Evolutionary conservation across 768 basidiomycete genomes (phyloP).

Genomic region (Termitomyces heimii): DNA sequence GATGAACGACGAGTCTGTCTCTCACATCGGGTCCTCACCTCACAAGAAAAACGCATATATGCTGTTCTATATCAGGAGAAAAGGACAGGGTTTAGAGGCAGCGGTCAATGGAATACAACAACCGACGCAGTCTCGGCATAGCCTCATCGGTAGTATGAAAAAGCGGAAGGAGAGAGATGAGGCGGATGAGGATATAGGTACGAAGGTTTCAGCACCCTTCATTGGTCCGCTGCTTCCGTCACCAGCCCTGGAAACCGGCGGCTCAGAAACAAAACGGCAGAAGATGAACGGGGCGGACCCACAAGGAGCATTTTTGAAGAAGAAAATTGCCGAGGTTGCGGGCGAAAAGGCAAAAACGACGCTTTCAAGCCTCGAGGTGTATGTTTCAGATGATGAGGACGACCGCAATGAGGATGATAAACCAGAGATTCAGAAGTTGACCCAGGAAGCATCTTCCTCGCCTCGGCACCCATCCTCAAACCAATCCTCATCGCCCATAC

Average conservation of each 20-base stretch:
- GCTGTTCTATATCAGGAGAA: slow-evolving; percentile 83
- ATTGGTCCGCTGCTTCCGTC: slow-evolving; percentile 67
- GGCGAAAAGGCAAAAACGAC: slow-evolving; percentile 21
- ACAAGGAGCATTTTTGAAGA: slow-evolving; percentile 45
- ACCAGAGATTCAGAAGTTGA: slow-evolving; percentile 13
- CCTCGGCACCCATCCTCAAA: slow-evolving; percentile 19
- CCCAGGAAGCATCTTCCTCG: slow-evolving; percentile 6
- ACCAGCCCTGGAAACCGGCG: slow-evolving; percentile 19
- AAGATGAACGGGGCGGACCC: slow-evolving; percentile 33
- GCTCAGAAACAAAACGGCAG: slow-evolving; percentile 19
- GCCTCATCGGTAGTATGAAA: slow-evolving; percentile 45
- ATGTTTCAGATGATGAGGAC: slow-evolving; percentile 24
- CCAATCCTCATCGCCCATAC: slow-evolving; percentile 23
- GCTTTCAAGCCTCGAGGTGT: slow-evolving; percentile 18
- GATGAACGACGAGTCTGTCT: slow-evolving; percentile 89
- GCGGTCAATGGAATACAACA: slow-evolving; percentile 39
- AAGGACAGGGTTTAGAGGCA: slow-evolving; percentile 68
- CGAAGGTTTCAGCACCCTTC: slow-evolving; percentile 44
- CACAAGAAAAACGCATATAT: slow-evolving; percentile 83
- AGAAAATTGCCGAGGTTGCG: slow-evolving; percentile 41
- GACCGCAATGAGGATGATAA: slow-evolving; percentile 11
- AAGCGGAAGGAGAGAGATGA: slow-evolving; percentile 34
- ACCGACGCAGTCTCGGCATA: slow-evolving; percentile 14
- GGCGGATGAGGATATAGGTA: slow-evolving; percentile 44
- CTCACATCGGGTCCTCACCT: slow-evolving; percentile 36